Percentiles rank a stretch among this genome's conserved stretches.
phyloP scores from a whole-genome alignment of 345 rosid species.

The Populus davidiana region DNA sequence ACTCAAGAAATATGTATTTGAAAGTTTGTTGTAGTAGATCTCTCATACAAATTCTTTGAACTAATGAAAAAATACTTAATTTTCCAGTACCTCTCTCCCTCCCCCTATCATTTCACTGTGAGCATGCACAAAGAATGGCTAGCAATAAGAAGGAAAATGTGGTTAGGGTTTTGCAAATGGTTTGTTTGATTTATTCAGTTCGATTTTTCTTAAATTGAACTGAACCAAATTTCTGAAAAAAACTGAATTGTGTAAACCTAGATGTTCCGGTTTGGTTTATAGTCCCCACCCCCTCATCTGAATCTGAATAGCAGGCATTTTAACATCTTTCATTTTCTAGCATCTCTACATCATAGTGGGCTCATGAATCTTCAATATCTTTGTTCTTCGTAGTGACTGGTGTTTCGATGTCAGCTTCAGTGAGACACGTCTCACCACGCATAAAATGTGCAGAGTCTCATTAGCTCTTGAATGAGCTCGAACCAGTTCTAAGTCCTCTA shows the following conservation, averaged over 20 bases:
- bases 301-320: neutral
- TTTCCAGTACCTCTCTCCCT: neutral
- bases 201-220: too few relatives aligned
- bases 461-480: neutral
- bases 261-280: too few relatives aligned
- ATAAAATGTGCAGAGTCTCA: neutral
- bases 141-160: too few relatives aligned
- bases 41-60: slow-evolving; percentile 21
- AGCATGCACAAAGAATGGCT: too few relatives aligned
- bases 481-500: neutral
- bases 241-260: too few relatives aligned
- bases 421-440: neutral
- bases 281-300: too few relatives aligned
- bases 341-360: neutral
- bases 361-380: neutral
- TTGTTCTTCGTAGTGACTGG: neutral
- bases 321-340: neutral
- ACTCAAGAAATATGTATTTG: slow-evolving; percentile 10
- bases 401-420: neutral
- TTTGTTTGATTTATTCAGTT: too few relatives aligned
- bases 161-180: too few relatives aligned
- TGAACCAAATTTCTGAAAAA: too few relatives aligned
- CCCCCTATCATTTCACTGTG: neutral
- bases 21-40: slow-evolving; percentile 15
- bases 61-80: slow-evolving; percentile 11